Evolutionary conservation across 805 yeast species (phyloP).

Genomic region (Ogataea methanolica): DNA sequence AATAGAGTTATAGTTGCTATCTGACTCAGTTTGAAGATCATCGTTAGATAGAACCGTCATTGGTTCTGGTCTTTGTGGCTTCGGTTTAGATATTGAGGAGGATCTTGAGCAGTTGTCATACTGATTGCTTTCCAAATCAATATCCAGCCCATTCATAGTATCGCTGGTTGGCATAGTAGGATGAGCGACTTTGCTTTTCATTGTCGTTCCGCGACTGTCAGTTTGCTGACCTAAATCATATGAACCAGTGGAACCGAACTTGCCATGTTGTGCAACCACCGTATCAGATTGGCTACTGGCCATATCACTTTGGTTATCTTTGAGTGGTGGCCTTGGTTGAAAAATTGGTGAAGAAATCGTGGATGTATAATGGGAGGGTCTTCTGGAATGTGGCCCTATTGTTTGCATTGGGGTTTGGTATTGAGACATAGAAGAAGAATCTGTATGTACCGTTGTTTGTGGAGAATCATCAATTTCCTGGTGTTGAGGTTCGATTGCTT

Average conservation of each 20-base stretch:
- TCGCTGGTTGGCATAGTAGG: no score
- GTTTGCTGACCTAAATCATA: conserved; percentile 7
- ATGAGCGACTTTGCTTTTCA: not conserved
- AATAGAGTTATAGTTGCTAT: not conserved
- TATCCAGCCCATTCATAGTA: no score
- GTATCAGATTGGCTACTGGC: conserved; percentile 19
- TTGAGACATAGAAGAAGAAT: not conserved
- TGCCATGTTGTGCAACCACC: conserved; percentile 8
- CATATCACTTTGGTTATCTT: conserved; percentile 15
- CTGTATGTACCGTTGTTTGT: not conserved
- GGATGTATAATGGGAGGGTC: not conserved
- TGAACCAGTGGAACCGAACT: conserved; percentile 12
- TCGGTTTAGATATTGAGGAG: conserved; percentile 5
- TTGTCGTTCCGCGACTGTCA: not conserved
- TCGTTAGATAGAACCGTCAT: not conserved
- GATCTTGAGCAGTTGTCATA: conserved; percentile 8
- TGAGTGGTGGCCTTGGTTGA: conserved; percentile 7
- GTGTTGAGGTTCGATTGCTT: not conserved
- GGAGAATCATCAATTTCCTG: conserved; percentile 1
- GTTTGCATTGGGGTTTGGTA: not conserved
- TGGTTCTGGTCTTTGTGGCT: conserved; percentile 1
- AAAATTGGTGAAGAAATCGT: conserved; percentile 11
- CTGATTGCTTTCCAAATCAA: not conserved
- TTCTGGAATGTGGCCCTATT: not conserved
- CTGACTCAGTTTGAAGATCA: not conserved